Evolutionary conservation across 768 basidiomycete species (phyloP).

Genomic region (Wakefieldia striispora): DNA sequence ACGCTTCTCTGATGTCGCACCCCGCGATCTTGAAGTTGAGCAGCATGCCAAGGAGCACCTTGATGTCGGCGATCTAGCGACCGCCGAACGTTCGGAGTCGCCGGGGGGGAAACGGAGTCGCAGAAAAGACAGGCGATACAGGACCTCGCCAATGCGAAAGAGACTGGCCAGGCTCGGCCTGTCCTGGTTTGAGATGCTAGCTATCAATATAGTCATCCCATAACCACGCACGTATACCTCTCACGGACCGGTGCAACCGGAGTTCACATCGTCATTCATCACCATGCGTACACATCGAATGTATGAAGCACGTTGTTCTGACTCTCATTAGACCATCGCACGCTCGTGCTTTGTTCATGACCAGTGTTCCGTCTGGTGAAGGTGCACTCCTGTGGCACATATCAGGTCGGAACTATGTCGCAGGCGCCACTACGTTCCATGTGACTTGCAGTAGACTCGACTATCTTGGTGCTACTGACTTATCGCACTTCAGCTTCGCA

Average conservation of each 20-base stretch:
- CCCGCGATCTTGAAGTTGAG: conserved; percentile 75
- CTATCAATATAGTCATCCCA: not conserved
- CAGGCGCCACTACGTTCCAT: not conserved
- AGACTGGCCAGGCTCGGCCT: conserved; percentile 35
- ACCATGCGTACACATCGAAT: not conserved
- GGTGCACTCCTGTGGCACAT: not conserved
- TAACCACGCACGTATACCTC: not conserved
- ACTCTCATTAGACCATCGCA: not conserved
- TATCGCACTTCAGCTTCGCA: not conserved
- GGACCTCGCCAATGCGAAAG: conserved; percentile 40
- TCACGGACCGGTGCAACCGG: not conserved
- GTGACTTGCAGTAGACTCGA: not conserved
- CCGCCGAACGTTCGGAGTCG: conserved; percentile 41
- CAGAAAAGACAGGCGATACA: conserved; percentile 35
- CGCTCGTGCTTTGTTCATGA: not conserved
- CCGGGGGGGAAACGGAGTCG: conserved; percentile 2
- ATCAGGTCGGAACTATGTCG: not conserved
- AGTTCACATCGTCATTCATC: not conserved
- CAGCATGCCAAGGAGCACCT: conserved; percentile 71
- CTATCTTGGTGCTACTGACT: not conserved
- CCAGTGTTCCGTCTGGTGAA: not conserved
- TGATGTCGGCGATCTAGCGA: conserved; percentile 32
- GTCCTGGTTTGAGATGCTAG: conserved; percentile 6
- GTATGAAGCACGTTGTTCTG: not conserved
- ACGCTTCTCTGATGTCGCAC: conserved; percentile 69